Evolutionary conservation across 305 asterid genomes (phyloP).

Genomic region (Fraxinus greggii): DNA sequence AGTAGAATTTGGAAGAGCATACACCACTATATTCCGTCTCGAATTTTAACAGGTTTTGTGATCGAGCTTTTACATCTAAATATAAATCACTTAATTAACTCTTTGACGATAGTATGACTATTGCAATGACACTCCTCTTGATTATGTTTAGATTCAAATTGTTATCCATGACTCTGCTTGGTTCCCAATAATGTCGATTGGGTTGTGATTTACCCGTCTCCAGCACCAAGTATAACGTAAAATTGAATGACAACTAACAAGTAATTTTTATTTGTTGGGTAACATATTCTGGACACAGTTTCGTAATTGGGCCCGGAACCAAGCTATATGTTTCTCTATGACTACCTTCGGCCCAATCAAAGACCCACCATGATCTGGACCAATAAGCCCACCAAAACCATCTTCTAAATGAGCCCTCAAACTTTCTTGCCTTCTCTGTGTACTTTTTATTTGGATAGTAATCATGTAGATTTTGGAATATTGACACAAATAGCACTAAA

Average conservation of each 20-base stretch:
- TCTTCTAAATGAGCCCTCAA: not conserved
- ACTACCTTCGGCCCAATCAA: not conserved
- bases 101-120: not conserved
- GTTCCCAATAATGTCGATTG: not conserved
- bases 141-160: too few species aligned
- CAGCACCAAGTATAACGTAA: not conserved
- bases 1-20: too few species aligned
- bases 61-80: not conserved
- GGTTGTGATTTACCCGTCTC: not conserved
- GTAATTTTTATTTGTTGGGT: not conserved
- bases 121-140: too few species aligned
- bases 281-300: not conserved
- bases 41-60: not conserved
- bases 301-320: not conserved
- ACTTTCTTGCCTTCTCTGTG: not conserved
- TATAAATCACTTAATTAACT: too few species aligned
- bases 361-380: not conserved
- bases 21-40: too few species aligned
- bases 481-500: not conserved
- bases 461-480: not conserved
- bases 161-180: not conserved
- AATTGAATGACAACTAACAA: too few species aligned
- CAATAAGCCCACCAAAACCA: not conserved
- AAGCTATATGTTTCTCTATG: not conserved
- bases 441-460: too few species aligned